A percentile compares a stretch with the other conserved stretches of the same genome.
Conservation (phyloP, 345 rosid species). For the Dimocarpus longan region DNA sequence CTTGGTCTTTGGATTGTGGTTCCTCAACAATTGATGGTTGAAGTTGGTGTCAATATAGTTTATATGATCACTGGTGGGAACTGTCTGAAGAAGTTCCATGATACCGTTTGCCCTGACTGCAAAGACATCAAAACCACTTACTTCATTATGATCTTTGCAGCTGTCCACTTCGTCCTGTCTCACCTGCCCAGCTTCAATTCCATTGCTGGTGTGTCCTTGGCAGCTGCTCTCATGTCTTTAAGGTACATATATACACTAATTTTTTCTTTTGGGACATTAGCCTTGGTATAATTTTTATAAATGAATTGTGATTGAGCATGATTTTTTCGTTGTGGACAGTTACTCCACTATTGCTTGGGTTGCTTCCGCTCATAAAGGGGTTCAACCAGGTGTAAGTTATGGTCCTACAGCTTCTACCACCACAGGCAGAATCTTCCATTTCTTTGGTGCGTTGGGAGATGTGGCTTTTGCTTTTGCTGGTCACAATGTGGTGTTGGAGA, state of each 20-base stretch:
- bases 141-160: slow-evolving; percentile 64
- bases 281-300: no score
- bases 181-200: slow-evolving; percentile 74
- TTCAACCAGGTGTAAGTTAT: slow-evolving; percentile 42
- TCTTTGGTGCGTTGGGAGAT: slow-evolving; percentile 59
- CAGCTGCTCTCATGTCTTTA: slow-evolving; percentile 71
- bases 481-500: slow-evolving; percentile 71
- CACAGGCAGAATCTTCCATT: slow-evolving; percentile 39
- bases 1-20: slow-evolving; percentile 74
- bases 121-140: slow-evolving; percentile 50
- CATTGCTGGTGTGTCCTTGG: slow-evolving; percentile 55
- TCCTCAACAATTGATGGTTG: slow-evolving; percentile 67
- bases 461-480: slow-evolving; percentile 72
- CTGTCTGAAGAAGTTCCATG: slow-evolving; percentile 59
- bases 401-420: slow-evolving; percentile 34
- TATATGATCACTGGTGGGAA: slow-evolving; percentile 68
- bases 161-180: slow-evolving; percentile 56
- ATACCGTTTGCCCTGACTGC: slow-evolving; percentile 41
- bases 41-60: slow-evolving; percentile 63
- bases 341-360: slow-evolving; percentile 72
- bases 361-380: slow-evolving; percentile 47
- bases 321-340: slow-evolving; percentile 19
- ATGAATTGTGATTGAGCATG: background rate
- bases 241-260: slow-evolving; percentile 30
- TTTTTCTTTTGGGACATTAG: no score